phyloP scores from a whole-genome alignment of 495 filamentous ascomycete genomes.

The Aspergillus saccharolyticus region DNA sequence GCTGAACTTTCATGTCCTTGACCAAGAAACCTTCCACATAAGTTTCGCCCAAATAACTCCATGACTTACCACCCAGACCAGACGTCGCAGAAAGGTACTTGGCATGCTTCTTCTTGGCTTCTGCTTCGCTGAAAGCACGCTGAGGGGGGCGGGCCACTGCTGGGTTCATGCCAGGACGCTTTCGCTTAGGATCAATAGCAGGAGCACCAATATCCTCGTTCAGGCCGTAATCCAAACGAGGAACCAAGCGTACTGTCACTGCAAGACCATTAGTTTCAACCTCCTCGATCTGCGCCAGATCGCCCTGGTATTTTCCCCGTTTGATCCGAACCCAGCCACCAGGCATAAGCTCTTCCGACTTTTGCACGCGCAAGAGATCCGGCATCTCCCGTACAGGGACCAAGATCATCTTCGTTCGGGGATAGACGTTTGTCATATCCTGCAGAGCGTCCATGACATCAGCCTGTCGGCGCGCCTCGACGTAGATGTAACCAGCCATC shows the following conservation, averaged over 20 bases:
- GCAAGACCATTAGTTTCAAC: constrained; percentile 90
- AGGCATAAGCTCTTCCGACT: constrained; percentile 77
- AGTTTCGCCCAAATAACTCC: constrained; percentile 77
- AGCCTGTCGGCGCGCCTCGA: constrained; percentile 80
- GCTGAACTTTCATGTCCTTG: constrained; percentile 87
- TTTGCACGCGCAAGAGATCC: constrained; percentile 82
- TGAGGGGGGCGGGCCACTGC: constrained; percentile 67
- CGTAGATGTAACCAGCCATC: constrained; percentile 92
- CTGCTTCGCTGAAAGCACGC: constrained; percentile 86
- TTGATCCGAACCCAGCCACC: constrained; percentile 90
- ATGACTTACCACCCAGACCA: constrained; percentile 62
- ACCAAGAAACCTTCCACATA: constrained; percentile 91
- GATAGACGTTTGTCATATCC: constrained; percentile 79
- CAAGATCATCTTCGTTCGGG: constrained; percentile 71
- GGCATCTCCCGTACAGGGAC: constrained; percentile 98
- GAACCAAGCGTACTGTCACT: constrained; percentile 79
- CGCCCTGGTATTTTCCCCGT: constrained; percentile 76
- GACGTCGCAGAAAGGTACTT: constrained; percentile 57
- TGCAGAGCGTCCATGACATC: constrained; percentile 80
- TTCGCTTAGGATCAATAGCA: constrained; percentile 60
- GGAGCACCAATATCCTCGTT: constrained; percentile 68
- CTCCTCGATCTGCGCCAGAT: constrained; percentile 90
- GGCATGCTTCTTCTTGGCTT: constrained; percentile 82
- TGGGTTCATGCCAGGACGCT: constrained; percentile 56
- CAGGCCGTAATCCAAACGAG: constrained; percentile 84